Conservation (phyloP, 495 filamentous ascomycete species). For the Durotheca rogersii region DNA sequence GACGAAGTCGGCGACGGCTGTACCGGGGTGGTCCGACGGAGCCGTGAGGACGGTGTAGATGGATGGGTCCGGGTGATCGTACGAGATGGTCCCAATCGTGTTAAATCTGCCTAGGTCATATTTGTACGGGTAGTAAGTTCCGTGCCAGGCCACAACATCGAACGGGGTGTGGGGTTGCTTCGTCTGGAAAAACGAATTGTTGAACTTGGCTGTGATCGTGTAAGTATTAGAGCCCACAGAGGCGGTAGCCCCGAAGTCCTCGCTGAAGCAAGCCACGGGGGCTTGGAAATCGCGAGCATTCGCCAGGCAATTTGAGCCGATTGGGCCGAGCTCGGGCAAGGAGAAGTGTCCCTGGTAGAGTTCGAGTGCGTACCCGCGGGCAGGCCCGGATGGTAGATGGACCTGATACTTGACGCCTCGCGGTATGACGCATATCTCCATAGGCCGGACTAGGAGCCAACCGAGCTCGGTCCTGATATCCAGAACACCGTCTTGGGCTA, state of each 20-base stretch:
- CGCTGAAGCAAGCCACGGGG: constrained; percentile 74
- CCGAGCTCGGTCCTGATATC: constrained; percentile 88
- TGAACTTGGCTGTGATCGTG: constrained; percentile 73
- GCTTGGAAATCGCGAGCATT: constrained; percentile 88
- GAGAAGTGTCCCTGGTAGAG: constrained; percentile 82
- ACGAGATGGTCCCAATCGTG: constrained; percentile 72
- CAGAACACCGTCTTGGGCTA: constrained; percentile 78
- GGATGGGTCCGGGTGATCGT: constrained; percentile 77
- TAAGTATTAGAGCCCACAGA: constrained; percentile 50
- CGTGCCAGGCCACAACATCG: constrained; percentile 81
- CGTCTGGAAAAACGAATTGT: constrained; percentile 73
- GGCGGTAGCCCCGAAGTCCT: constrained; percentile 48
- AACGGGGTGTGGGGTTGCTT: constrained; percentile 74
- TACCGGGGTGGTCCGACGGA: constrained; percentile 58
- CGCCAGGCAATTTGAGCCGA: constrained; percentile 83
- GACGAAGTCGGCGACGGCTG: constrained; percentile 78
- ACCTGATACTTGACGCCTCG: constrained; percentile 80
- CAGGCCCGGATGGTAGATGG: constrained; percentile 60
- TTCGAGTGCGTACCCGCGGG: constrained; percentile 83
- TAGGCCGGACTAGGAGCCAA: constrained; percentile 76
- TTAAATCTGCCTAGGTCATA: constrained; percentile 82
- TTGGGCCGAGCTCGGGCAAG: constrained; percentile 86
- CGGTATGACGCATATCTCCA: constrained; percentile 87
- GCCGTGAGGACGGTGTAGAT: constrained; percentile 81
- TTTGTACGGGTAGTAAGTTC: constrained; percentile 78